phyloP scores from a whole-genome alignment of 768 basidiomycete species.

The Boletus eberwhitei region DNA sequence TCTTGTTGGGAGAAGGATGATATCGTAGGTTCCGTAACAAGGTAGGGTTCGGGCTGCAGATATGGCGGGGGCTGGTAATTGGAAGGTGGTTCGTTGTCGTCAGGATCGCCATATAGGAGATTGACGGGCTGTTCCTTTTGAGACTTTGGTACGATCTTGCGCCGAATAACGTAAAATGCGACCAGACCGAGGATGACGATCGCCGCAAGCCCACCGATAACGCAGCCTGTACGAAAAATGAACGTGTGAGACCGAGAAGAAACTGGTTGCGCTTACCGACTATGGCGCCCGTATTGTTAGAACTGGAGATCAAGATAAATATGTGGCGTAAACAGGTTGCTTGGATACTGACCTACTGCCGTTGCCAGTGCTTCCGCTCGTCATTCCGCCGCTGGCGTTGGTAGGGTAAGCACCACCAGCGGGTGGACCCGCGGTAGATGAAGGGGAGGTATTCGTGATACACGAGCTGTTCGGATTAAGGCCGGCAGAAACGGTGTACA shows the following conservation, averaged over 20 bases:
- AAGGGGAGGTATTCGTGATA: constrained; percentile 58
- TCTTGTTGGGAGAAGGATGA: constrained; percentile 37
- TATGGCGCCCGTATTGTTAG: constrained; percentile 47
- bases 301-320: constrained; percentile 16
- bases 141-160: constrained; percentile 38
- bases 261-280: constrained; percentile 36
- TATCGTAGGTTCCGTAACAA: constrained; percentile 59
- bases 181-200: constrained; percentile 41
- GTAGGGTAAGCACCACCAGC: constrained; percentile 75
- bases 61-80: constrained; percentile 61
- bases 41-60: constrained; percentile 74
- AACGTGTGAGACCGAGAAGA: background rate
- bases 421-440: constrained; percentile 72
- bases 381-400: constrained; percentile 37
- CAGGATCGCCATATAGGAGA: constrained; percentile 57
- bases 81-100: constrained; percentile 42
- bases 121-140: constrained; percentile 62
- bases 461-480: constrained; percentile 50
- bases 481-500: constrained; percentile 54
- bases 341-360: constrained; percentile 25
- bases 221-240: constrained; percentile 39
- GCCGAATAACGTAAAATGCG: constrained; percentile 48
- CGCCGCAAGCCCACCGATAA: constrained; percentile 54
- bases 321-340: background rate
- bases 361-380: constrained; percentile 16